phyloP scores from a whole-genome alignment of 1,139 yeast genomes.

The Scheffersomyces stambukii region DNA sequence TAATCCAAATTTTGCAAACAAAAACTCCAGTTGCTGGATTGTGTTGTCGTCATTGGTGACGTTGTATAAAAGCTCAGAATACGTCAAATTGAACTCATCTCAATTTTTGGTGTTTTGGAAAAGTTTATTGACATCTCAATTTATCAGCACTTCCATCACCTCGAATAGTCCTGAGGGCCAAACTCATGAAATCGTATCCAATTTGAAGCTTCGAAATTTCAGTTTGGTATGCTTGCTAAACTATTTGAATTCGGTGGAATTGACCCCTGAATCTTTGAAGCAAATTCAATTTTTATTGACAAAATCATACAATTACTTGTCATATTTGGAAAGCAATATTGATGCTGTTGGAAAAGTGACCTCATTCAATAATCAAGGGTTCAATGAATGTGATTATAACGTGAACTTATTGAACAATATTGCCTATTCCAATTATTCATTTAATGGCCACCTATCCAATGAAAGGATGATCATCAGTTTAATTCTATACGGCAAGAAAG shows the following conservation, averaged over 20 bases:
- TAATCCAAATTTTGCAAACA: conserved; percentile 14
- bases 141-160: conserved; percentile 26
- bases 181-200: conserved; percentile 29
- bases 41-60: conserved; percentile 74
- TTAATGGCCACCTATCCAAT: conserved; percentile 18
- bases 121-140: conserved; percentile 60
- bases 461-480: conserved; percentile 29
- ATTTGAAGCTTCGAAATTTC: conserved; percentile 36
- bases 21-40: conserved; percentile 57
- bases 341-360: conserved; percentile 35
- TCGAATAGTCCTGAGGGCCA: conserved; percentile 18
- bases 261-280: conserved; percentile 41
- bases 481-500: conserved; percentile 32
- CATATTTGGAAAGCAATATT: conserved; percentile 37
- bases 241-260: conserved; percentile 34
- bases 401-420: conserved; percentile 29
- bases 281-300: conserved; percentile 41
- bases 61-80: conserved; percentile 54
- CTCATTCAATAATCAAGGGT: conserved; percentile 22
- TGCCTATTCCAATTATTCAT: conserved; percentile 23
- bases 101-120: conserved; percentile 82
- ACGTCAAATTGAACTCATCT: conserved; percentile 66
- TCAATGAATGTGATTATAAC: conserved; percentile 29
- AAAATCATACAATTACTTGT: conserved; percentile 40
- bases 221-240: conserved; percentile 41